A percentile compares a stretch with the other conserved stretches of the same genome.
Evolutionary conservation across 202 grass and related monocot species (phyloP).

Genomic region (Cymbopogon flexuosus): DNA sequence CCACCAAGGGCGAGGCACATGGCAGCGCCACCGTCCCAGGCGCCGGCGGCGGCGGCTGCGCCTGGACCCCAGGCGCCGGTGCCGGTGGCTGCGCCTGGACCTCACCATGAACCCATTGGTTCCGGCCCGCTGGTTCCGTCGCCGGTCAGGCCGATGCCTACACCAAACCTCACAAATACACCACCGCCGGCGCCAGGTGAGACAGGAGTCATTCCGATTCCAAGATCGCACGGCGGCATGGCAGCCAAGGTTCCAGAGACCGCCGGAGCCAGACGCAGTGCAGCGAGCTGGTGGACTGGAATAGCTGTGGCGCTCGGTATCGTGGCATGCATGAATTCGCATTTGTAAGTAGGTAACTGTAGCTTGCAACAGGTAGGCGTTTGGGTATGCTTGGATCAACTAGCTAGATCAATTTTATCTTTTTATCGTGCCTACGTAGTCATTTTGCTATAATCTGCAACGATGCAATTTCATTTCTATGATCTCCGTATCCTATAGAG

Average conservation of each 20-base stretch:
- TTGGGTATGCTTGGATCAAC: background rate
- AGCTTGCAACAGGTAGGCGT: background rate
- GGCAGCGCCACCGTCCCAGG: background rate
- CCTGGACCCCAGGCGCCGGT: constrained; percentile 5
- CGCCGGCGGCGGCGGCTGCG: background rate
- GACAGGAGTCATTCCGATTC: constrained; percentile 31
- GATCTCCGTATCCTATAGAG: background rate
- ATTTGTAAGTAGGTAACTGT: constrained; percentile 12
- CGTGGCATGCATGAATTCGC: constrained; percentile 1
- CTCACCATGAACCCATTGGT: background rate
- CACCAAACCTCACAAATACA: background rate
- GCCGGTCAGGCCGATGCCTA: constrained; percentile 23
- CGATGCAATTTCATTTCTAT: constrained; percentile 6
- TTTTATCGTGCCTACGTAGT: background rate
- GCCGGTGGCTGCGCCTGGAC: background rate
- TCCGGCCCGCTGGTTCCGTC: constrained; percentile 1
- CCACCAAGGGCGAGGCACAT: constrained; percentile 22
- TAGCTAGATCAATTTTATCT: background rate
- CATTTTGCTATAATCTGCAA: background rate
- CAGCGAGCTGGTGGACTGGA: background rate
- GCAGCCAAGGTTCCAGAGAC: constrained; percentile 3
- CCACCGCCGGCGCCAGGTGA: background rate
- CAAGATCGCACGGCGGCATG: constrained; percentile 34
- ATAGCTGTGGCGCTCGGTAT: background rate
- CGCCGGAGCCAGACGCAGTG: background rate